Evolutionary conservation across 495 filamentous ascomycete genomes (phyloP), one percentile per base, ranked within the genome.

Genomic region (Usnea hakonensis): DNA sequence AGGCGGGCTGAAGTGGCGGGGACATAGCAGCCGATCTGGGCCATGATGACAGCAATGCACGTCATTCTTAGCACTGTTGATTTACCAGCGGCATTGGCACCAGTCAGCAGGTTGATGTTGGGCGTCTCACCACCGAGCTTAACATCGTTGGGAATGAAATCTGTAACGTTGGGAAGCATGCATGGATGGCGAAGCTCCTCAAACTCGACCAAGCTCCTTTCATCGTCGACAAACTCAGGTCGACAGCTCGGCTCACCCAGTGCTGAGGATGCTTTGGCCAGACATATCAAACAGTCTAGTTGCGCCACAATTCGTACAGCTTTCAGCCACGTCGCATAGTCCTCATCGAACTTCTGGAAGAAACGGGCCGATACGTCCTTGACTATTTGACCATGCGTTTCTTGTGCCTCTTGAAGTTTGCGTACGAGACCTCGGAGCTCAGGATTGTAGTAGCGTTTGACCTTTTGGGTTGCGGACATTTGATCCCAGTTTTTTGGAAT

Each of bases 1-100:
- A 99, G 76, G n/a, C 79, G 83, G 13, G 94, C 94, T 9, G 90
- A 89, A 33, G 79, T 75, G 66, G 88, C 90, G 26, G 94, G 94
- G 5, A 99, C 84, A 67, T 96, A 90, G 75, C 92, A 96, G 63
- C 94, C 94, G 28, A 99, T 88, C 69, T 99, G 94, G n/a, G 94
- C 94, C 86, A 99, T 91, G 69, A 99, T 97, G 55, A 96, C 92
- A 3, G 94, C 94, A 62, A 92, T 86, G 71, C 94, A 99, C 38
- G 92, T 91, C 95, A 97, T 97, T 64, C 94, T 85, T 23, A 99
- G 85, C 58, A 97, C 82, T n/a, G 94, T 99, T 11, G 94, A 99
- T 76, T 99, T 99, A 72, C 94, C 94, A 57, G 94, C 95, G 10
- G 94, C 94, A 72, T 99, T 99, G 50, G 94, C 94, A 69, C 94